Conservation (phyloP, 2,329 filamentous ascomycete species). For the Colletotrichum karsti region DNA sequence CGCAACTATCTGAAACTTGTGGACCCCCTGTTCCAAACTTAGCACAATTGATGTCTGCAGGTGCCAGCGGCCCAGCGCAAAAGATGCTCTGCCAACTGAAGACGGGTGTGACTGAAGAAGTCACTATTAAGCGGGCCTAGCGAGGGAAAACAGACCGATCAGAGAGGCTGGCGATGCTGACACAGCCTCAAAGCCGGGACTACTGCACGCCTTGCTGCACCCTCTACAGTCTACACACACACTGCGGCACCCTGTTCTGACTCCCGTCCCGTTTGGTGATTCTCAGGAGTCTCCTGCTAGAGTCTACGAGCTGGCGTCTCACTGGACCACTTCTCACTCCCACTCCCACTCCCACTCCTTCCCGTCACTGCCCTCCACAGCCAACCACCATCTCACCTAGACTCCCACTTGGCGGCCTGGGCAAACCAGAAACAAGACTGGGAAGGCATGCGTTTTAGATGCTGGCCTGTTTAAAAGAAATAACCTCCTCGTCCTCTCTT, state of each 20-base stretch:
- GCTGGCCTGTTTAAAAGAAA: slow-evolving; percentile 20
- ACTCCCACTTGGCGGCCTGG: slow-evolving; percentile 22
- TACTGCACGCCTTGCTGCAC: slow-evolving; percentile 24
- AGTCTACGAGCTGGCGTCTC: neutral
- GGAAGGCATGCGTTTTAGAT: slow-evolving; percentile 21
- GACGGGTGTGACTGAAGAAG: too few relatives aligned
- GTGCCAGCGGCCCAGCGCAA: neutral
- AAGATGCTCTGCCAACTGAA: neutral
- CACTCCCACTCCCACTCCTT: neutral
- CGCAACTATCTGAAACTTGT: slow-evolving; percentile 26
- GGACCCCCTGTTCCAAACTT: slow-evolving; percentile 24
- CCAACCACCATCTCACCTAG: slow-evolving; percentile 8
- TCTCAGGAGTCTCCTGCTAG: too few relatives aligned
- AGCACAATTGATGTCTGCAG: slow-evolving; percentile 14
- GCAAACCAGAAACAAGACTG: slow-evolving; percentile 20
- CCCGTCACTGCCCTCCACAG: neutral
- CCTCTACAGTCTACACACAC: neutral
- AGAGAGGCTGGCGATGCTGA: slow-evolving; percentile 31
- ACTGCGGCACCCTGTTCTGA: slow-evolving; percentile 10
- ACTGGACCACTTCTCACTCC: neutral
- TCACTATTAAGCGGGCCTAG: neutral
- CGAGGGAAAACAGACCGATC: too few relatives aligned
- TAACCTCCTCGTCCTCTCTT: slow-evolving; percentile 15
- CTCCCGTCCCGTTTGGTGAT: slow-evolving; percentile 12
- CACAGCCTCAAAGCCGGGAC: slow-evolving; percentile 29